A percentile compares a stretch with the other conserved stretches of the same genome.
Conservation (phyloP, 2,329 filamentous ascomycete species). For the Ophiostoma novo-ulmi region DNA sequence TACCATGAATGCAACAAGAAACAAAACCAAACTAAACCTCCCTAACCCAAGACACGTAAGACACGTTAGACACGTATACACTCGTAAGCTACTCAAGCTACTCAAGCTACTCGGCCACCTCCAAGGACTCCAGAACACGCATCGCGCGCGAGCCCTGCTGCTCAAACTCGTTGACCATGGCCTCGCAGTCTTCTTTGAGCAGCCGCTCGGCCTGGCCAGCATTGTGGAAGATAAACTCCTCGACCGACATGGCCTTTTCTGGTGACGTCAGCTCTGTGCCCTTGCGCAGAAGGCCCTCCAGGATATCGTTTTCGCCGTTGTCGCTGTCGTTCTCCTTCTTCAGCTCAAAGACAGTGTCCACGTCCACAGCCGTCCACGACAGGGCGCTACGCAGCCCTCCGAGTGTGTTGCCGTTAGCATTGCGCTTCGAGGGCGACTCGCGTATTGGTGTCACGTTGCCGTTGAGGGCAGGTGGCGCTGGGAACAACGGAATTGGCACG, state of each 20-base stretch:
- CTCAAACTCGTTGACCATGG: constrained; percentile 77
- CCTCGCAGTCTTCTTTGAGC: constrained; percentile 75
- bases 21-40: background rate
- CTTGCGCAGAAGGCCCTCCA: constrained; percentile 46
- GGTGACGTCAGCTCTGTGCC: constrained; percentile 62
- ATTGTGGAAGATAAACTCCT: constrained; percentile 84
- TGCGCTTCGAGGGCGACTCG: constrained; percentile 53
- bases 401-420: constrained; percentile 41
- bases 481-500: background rate
- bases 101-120: constrained; percentile 40
- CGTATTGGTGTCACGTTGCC: constrained; percentile 7
- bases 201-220: constrained; percentile 74
- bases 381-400: constrained; percentile 51
- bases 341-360: constrained; percentile 63
- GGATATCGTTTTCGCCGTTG: constrained; percentile 29
- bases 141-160: constrained; percentile 74
- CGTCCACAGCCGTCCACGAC: constrained; percentile 68
- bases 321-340: constrained; percentile 29
- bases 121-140: constrained; percentile 67
- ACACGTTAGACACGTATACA: background rate
- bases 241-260: constrained; percentile 86
- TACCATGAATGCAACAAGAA: background rate
- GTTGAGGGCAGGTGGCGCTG: constrained; percentile 33
- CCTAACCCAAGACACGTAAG: background rate
- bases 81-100: too few relatives aligned